Evolutionary conservation across 2,329 filamentous ascomycete genomes (phyloP).

Genomic region (Xylaria sp.): DNA sequence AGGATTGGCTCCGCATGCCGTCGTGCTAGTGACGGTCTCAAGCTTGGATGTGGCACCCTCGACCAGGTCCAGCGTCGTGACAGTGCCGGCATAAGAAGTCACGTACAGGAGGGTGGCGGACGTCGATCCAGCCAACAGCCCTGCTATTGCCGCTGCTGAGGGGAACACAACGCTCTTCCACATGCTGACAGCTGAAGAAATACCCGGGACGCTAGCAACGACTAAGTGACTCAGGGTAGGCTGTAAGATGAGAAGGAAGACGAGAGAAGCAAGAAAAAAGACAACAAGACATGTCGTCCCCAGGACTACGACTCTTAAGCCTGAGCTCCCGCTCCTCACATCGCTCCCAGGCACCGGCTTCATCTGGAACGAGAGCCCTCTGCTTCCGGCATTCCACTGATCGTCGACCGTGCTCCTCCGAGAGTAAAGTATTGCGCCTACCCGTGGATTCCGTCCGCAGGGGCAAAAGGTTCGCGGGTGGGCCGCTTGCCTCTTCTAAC

Average conservation of each 20-base stretch:
- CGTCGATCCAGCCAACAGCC: constrained; percentile 47
- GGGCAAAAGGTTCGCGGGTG: constrained; percentile 18
- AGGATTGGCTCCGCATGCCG: constrained; percentile 64
- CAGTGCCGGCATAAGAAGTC: constrained; percentile 60
- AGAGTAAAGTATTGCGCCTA: constrained; percentile 10
- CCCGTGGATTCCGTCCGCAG: constrained; percentile 15
- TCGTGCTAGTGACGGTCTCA: constrained; percentile 55
- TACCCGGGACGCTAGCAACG: constrained; percentile 16
- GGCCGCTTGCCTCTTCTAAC: constrained; percentile 22
- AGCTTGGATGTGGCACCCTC: constrained; percentile 51
- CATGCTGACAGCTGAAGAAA: constrained; percentile 38
- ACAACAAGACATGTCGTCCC: constrained; percentile 27
- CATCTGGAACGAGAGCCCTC: constrained; percentile 31
- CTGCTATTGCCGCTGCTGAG: constrained; percentile 46
- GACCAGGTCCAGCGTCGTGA: constrained; percentile 61
- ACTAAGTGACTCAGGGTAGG: constrained; percentile 5
- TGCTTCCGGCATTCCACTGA: constrained; percentile 33
- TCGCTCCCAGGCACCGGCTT: constrained; percentile 12
- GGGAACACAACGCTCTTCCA: constrained; percentile 45
- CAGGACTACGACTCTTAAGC: constrained; percentile 35
- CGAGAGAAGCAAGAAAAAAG: constrained; percentile 18
- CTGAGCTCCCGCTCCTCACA: constrained; percentile 11
- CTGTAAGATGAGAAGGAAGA: constrained; percentile 20
- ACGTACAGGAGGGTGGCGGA: constrained; percentile 59
- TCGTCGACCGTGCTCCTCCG: constrained; percentile 12